These are phyloP conservation scores for Cercis canadensis DNA, from an alignment of 306 rosid species.

Conservation along the genomic window DNA sequence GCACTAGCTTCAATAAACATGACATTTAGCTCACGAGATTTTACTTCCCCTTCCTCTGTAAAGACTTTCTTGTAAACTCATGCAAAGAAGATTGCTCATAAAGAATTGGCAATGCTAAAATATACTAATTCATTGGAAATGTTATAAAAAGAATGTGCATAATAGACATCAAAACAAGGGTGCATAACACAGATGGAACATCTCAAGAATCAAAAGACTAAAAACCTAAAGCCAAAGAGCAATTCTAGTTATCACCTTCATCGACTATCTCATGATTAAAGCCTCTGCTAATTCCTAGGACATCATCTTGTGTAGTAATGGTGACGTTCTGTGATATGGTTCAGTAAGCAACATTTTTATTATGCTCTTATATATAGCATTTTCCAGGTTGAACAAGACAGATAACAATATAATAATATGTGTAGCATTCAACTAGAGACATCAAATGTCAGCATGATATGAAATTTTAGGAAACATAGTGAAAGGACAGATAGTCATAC, in stretches of 20 bases:
- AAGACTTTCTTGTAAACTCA: slow-evolving; percentile 75
- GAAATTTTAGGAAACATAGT: slow-evolving; percentile 13
- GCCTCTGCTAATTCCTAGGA: slow-evolving; percentile 16
- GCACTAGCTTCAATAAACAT: slow-evolving; percentile 95
- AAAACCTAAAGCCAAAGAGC: slow-evolving; percentile 7
- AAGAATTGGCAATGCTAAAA: slow-evolving; percentile 26
- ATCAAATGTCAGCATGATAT: background rate
- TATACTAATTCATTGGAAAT: background rate
- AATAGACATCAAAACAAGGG: slow-evolving; percentile 9
- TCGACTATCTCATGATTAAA: slow-evolving; percentile 6
- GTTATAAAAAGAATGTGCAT: background rate
- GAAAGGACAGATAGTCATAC: slow-evolving; percentile 16
- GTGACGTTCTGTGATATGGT: background rate
- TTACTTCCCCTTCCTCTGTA: slow-evolving; percentile 88
- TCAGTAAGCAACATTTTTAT: background rate
- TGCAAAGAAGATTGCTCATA: slow-evolving; percentile 37
- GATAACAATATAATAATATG: background rate
- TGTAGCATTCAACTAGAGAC: background rate
- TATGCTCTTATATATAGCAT: background rate
- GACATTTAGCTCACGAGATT: slow-evolving; percentile 75
- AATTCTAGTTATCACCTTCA: slow-evolving; percentile 31
- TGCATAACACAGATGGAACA: slow-evolving; percentile 6
- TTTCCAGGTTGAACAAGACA: background rate
- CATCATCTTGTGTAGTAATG: background rate
- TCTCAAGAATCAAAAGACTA: slow-evolving; percentile 22